Evolutionary conservation across 164 flowering plant species (phyloP), one percentile per base, ranked within the genome.

Genomic region (Piper longum): DNA sequence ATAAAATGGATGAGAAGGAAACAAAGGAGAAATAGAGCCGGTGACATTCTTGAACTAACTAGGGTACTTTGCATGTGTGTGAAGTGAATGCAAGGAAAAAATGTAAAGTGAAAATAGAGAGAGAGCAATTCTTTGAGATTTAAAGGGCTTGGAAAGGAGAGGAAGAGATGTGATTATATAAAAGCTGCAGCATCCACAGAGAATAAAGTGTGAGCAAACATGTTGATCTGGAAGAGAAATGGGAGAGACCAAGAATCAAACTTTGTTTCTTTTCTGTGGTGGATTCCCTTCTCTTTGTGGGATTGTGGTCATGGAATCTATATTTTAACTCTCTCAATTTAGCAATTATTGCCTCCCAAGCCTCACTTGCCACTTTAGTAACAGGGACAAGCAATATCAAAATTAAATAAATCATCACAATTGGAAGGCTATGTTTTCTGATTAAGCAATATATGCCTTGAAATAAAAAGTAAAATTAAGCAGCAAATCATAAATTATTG

Each of bases 61-160:
- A 40, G 4, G 5, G 55, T 61, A 3, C 13, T 64, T 45, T 61
- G 36, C 67, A 65, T 65, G 62, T 45, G 19, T 57, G 67, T 16
- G 44, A 19, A 41, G 13, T 5, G 44, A 5, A 51, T 5, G 36
- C 36, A 26, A 39, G 7, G 26, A 26, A 13, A 8, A 39, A 7
- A 14, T 48, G 52, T 8, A 14, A 9, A 48, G 52, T 14, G 3
- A 48, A 48, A 48, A 48, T 48, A 8, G 52, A 9, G 3, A 45
- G 1, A 14, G 52, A 9, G 36, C 36, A 26, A 26, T 48, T 5
- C 14, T 12, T 48, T 48, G 52, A 2, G 52, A 48, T 14, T 48
- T 9, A 0, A 48, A 26, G 36, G 52, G 52, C 52, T 48, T 48
- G 52, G 14, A 12, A 48, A 9, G 52, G 52, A 14, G 8, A 48